Evolutionary conservation across 768 basidiomycete genomes (phyloP).

Genomic region (Pleurotus eryngii): DNA sequence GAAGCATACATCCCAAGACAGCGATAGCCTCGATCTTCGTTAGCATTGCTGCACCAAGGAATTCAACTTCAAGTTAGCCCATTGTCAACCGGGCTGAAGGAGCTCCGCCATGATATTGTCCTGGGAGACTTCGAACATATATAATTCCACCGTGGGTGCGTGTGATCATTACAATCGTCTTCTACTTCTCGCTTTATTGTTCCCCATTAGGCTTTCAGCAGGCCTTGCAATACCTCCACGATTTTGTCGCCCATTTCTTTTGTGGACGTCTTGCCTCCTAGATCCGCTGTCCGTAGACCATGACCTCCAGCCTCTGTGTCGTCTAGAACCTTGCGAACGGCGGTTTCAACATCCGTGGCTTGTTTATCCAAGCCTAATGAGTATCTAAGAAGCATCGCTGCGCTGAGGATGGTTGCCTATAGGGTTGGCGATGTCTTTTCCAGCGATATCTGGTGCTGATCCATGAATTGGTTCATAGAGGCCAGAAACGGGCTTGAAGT

Average conservation of each 20-base stretch:
- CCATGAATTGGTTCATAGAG: constrained; percentile 98
- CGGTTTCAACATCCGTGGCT: constrained; percentile 81
- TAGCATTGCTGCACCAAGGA: not conserved
- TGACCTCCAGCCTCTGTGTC: constrained; percentile 61
- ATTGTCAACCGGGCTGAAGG: too few relatives aligned
- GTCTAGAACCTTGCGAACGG: constrained; percentile 91
- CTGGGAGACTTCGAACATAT: too few relatives aligned
- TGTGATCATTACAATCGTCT: too few relatives aligned
- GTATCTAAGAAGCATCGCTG: constrained; percentile 91
- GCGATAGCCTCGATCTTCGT: not conserved
- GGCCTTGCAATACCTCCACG: constrained; percentile 62
- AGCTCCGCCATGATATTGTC: too few relatives aligned
- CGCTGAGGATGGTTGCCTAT: constrained; percentile 94
- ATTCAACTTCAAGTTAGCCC: too few relatives aligned
- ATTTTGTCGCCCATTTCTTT: constrained; percentile 82
- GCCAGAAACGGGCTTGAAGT: constrained; percentile 78
- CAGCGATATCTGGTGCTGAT: constrained; percentile 95
- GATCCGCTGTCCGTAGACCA: constrained; percentile 81
- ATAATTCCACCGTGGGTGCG: too few relatives aligned
- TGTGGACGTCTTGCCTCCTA: constrained; percentile 78
- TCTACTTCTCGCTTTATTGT: too few relatives aligned
- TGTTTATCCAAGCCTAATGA: constrained; percentile 86
- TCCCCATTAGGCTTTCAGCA: constrained; percentile 37
- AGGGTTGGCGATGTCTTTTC: constrained; percentile 89
- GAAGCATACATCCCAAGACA: not conserved